Percentiles rank a stretch among this genome's conserved stretches.
Conservation (phyloP, 1,139 yeast genomes). For the Saccharomyces pastorianus region DNA sequence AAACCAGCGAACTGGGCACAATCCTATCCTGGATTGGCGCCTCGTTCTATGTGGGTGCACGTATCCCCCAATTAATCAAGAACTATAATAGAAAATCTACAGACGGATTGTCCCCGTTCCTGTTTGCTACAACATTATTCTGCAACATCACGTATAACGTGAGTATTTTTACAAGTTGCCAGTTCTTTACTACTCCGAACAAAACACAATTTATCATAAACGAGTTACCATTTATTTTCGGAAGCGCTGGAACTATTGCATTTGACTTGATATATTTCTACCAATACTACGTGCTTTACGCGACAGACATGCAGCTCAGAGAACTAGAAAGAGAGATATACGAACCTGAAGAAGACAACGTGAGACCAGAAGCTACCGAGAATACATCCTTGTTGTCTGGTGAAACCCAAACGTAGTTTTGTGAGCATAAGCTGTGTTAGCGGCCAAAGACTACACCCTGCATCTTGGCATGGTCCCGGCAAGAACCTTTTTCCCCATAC, state of each 20-base stretch:
- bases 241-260: constrained; percentile 77
- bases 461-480: neutral
- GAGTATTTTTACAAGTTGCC: constrained; percentile 53
- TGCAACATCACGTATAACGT: constrained; percentile 79
- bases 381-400: neutral
- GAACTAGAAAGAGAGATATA: constrained; percentile 20
- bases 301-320: constrained; percentile 25
- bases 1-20: constrained; percentile 37
- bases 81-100: constrained; percentile 73
- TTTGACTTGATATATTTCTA: constrained; percentile 71
- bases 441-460: neutral
- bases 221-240: constrained; percentile 77
- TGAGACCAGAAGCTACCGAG: neutral
- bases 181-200: constrained; percentile 30
- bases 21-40: constrained; percentile 80
- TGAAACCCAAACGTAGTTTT: neutral
- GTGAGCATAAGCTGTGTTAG: too few species aligned
- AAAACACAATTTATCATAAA: constrained; percentile 46
- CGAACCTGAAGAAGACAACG: neutral
- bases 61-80: constrained; percentile 78
- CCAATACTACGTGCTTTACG: constrained; percentile 40
- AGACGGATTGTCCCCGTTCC: constrained; percentile 70
- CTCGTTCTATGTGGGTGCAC: constrained; percentile 59
- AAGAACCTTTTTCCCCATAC: neutral
- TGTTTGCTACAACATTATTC: constrained; percentile 68